phyloP scores from a whole-genome alignment of 805 yeast species.

The Candida hispaniensis region DNA sequence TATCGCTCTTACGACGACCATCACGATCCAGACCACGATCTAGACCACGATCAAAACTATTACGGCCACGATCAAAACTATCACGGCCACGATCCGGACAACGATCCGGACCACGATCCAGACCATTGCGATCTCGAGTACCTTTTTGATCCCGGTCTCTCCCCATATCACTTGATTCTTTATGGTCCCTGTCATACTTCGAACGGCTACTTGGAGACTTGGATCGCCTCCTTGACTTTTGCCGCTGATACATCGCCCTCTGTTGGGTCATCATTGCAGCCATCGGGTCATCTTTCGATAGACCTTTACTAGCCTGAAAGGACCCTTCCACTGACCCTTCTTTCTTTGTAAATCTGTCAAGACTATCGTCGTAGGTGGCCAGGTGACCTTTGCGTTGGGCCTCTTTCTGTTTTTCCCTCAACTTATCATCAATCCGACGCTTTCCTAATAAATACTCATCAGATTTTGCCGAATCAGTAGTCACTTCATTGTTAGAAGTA shows the following conservation, averaged over 20 bases:
- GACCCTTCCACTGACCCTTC: not conserved
- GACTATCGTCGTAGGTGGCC: conserved; percentile 12
- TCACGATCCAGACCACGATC: conserved; percentile 9
- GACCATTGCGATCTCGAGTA: not conserved
- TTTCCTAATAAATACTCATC: conserved; percentile 42
- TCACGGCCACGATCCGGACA: not conserved
- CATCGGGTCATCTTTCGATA: conserved; percentile 11
- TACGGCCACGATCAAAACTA: conserved; percentile 3
- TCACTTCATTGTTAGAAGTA: too few species aligned
- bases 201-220: conserved; percentile 13
- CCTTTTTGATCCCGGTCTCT: too few species aligned
- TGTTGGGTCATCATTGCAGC: too few species aligned
- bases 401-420: conserved; percentile 5
- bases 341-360: conserved; percentile 15
- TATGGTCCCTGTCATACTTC: conserved; percentile 12
- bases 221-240: conserved; percentile 19
- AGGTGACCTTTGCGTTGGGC: too few species aligned
- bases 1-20: not conserved
- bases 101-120: not conserved
- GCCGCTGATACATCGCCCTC: not conserved
- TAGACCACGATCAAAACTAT: conserved; percentile 5
- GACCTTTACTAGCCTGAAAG: conserved; percentile 4
- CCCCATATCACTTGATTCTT: conserved; percentile 1
- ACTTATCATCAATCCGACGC: conserved; percentile 32
- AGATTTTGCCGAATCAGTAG: conserved; percentile 22